Base-by-base conservation (phyloP, 169 alveolate species). In the Plasmodium gonderi region DNA sequence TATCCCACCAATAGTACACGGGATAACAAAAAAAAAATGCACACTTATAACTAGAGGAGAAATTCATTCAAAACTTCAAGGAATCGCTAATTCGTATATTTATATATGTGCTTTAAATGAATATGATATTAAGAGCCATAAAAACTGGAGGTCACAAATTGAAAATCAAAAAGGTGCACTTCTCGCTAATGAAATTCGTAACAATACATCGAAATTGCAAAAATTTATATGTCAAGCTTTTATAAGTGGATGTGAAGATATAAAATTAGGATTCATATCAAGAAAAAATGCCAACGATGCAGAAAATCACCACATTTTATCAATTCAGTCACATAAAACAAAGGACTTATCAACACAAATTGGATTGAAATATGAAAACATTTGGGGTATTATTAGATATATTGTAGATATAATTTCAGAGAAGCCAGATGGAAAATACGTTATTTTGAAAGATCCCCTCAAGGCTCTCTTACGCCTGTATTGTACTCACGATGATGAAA, bases 121-220 rank as follows among this genome's bases (percentile, higher is more conserved):
- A 92, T 94, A 94, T 72, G 97, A 96, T 80, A 92, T 93, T 80
- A 96, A 96, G 91, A 96, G 96, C 33, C 96, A 93, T 38, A 96
- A 97, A 91, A 91, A 97, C 60, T 97, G 98, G 98, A 95, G 97
- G 60, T 93, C 98, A 6, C 98, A 97, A 85, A 93, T 97, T 36
- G 98, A 97, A 69, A 95, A 97, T 23, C 98, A 97, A 91, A 96
- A 96, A 77, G 98, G 98, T 17, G 98, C 98, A 14, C 95, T 97
- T 9, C 82, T 97, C 74, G 98, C 98, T 26, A 96, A 96, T 77
- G 98, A 97, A 89, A 96, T 96, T 75, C 93, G 98, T 29, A 97
- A 97, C 93, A 97, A 97, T 94, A 97, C 98, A 2, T 94, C 97
- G 38, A 97, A 97, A 80, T 95, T 97, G 83, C 97, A 96, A 90